Evolutionary conservation across 371 early-diverging fungal genomes (phyloP).

Genomic region (Saksenaea vasiformis): DNA sequence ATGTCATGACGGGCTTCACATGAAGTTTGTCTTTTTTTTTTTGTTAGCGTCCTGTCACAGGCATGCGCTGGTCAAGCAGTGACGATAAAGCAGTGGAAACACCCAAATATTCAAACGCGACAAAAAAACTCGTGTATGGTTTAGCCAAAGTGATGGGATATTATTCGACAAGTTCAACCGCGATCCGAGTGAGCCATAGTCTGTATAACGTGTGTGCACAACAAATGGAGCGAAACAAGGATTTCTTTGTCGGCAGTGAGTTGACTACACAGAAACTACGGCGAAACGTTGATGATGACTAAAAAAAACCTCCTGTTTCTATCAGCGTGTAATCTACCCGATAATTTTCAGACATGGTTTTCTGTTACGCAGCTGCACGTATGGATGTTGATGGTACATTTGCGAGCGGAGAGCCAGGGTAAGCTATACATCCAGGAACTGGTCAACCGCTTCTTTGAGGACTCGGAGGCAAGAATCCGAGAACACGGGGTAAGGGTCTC

Average conservation of each 20-base stretch:
- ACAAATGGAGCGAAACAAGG: conserved; percentile 54
- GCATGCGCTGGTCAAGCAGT: neutral
- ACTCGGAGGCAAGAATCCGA: conserved; percentile 81
- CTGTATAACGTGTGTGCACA: conserved; percentile 55
- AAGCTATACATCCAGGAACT: conserved; percentile 85
- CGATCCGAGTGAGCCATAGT: conserved; percentile 57
- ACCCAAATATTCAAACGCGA: conserved; percentile 36
- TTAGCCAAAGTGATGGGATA: conserved; percentile 58
- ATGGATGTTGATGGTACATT: conserved; percentile 91
- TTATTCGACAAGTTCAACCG: conserved; percentile 56
- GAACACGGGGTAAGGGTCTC: conserved; percentile 51
- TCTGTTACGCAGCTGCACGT: conserved; percentile 86
- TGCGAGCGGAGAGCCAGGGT: conserved; percentile 71
- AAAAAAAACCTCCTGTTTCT: neutral
- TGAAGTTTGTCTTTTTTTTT: neutral
- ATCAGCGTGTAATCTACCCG: conserved; percentile 72
- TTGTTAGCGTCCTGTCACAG: neutral
- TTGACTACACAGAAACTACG: neutral
- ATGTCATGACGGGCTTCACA: neutral
- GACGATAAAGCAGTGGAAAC: neutral
- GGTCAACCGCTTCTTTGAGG: conserved; percentile 87
- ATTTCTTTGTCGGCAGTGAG: conserved; percentile 60
- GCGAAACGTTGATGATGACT: neutral
- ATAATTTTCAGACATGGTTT: conserved; percentile 96
- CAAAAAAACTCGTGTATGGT: conserved; percentile 47